These are phyloP conservation scores for Bolboschoenoplectus hybrid DNA, from an alignment of 202 grass and related monocot genomes.

Conservation along the genomic window DNA sequence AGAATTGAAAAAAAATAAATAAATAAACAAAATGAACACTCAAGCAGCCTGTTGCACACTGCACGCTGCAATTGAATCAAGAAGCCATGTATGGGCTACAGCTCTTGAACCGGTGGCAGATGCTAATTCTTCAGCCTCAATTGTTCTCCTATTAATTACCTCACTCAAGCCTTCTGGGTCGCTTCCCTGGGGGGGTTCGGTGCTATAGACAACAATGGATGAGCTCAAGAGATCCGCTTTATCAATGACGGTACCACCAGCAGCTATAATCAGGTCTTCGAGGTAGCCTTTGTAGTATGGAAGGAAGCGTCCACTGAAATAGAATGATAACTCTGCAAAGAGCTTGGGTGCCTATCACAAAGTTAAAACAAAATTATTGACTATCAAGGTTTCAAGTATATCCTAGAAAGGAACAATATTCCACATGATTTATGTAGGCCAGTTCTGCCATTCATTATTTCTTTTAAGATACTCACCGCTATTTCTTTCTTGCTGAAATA, in stretches of 20 bases:
- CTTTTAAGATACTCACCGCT: not conserved
- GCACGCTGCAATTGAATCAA: slow-evolving; percentile 88
- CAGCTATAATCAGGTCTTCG: slow-evolving; percentile 63
- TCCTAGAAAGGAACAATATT: slow-evolving; percentile 4
- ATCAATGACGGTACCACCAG: slow-evolving; percentile 56
- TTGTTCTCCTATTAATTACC: slow-evolving; percentile 59
- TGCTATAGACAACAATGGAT: slow-evolving; percentile 76
- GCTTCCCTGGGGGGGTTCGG: slow-evolving; percentile 61
- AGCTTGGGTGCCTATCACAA: slow-evolving; percentile 66
- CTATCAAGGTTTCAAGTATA: slow-evolving; percentile 17
- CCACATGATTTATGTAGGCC: not conserved
- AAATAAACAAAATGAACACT: slow-evolving; percentile 7
- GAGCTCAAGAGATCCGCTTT: slow-evolving; percentile 45
- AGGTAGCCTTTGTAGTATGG: slow-evolving; percentile 71
- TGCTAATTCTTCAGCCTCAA: slow-evolving; percentile 70
- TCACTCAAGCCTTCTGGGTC: slow-evolving; percentile 43
- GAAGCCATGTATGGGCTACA: slow-evolving; percentile 84
- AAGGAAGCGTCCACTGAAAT: slow-evolving; percentile 75
- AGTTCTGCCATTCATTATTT: not conserved
- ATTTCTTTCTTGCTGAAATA: not conserved
- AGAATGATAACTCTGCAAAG: slow-evolving; percentile 67
- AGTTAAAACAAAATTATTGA: slow-evolving; percentile 11
- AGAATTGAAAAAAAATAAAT: not conserved
- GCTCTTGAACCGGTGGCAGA: slow-evolving; percentile 46
- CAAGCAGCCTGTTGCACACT: slow-evolving; percentile 44